These are phyloP conservation scores for Catharanthus roseus DNA, from an alignment of 257 asterid genomes.

Conservation along the genomic window DNA sequence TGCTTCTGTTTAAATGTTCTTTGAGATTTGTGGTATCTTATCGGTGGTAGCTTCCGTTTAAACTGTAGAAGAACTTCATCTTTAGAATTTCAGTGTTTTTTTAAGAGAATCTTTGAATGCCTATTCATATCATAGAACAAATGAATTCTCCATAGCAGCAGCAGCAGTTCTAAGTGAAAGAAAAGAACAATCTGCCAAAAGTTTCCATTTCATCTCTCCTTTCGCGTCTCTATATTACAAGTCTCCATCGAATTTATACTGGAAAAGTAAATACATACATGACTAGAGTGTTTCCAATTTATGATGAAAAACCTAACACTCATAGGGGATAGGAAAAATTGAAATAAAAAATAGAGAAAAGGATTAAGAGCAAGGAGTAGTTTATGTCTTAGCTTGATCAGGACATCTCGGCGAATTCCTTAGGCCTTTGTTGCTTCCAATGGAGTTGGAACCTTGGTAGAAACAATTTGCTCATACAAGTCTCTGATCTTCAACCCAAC, in stretches of 20 bases:
- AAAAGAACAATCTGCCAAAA: slow-evolving; percentile 1
- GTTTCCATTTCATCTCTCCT: slow-evolving; percentile 31
- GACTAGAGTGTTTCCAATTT: slow-evolving; percentile 24
- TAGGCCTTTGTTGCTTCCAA: slow-evolving; percentile 68
- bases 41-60: too few relatives aligned
- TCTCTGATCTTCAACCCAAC: slow-evolving; percentile 88
- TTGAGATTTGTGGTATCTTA: neutral
- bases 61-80: neutral
- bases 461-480: slow-evolving; percentile 76
- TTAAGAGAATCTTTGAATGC: neutral
- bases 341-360: slow-evolving; percentile 19
- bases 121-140: neutral
- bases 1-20: neutral
- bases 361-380: slow-evolving; percentile 10
- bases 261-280: slow-evolving; percentile 31
- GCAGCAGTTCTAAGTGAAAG: neutral
- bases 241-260: slow-evolving; percentile 45
- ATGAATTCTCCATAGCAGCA: neutral
- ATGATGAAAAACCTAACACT: slow-evolving; percentile 24
- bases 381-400: neutral
- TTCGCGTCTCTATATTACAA: slow-evolving; percentile 54
- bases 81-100: neutral
- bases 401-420: slow-evolving; percentile 15
- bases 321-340: slow-evolving; percentile 18
- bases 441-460: slow-evolving; percentile 46